phyloP scores from a whole-genome alignment of 2,329 filamentous ascomycete species.

The Leptosphaerulina australis region DNA sequence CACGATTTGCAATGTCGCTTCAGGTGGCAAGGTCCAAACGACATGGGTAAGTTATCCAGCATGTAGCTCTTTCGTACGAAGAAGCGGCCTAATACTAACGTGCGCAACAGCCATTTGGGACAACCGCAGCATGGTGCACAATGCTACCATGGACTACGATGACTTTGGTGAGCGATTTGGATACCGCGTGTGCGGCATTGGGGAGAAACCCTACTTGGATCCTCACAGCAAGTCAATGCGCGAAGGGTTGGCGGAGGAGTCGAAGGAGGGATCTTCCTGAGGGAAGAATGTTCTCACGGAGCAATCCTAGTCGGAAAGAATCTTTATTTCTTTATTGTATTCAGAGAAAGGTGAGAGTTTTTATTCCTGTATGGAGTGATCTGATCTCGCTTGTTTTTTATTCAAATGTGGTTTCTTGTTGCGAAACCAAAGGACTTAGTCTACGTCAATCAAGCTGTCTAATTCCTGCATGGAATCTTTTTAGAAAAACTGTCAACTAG shows the following conservation, averaged over 20 bases:
- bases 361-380: too few relatives aligned
- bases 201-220: slow-evolving; percentile 62
- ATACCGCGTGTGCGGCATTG: slow-evolving; percentile 60
- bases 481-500: too few relatives aligned
- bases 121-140: slow-evolving; percentile 62
- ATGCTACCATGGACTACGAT: slow-evolving; percentile 57
- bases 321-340: too few relatives aligned
- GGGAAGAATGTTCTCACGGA: too few relatives aligned
- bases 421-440: too few relatives aligned
- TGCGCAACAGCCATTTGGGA: slow-evolving; percentile 63
- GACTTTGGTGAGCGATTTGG: slow-evolving; percentile 62
- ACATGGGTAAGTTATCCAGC: slow-evolving; percentile 47
- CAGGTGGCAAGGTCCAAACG: slow-evolving; percentile 53
- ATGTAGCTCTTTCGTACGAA: not conserved
- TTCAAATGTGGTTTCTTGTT: too few relatives aligned
- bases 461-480: too few relatives aligned
- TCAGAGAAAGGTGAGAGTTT: too few relatives aligned
- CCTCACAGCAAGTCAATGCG: slow-evolving; percentile 56
- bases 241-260: slow-evolving; percentile 42
- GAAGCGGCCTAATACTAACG: not conserved
- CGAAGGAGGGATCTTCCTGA: too few relatives aligned
- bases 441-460: too few relatives aligned
- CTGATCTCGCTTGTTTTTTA: too few relatives aligned
- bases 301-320: too few relatives aligned
- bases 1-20: slow-evolving; percentile 52